Conservation (phyloP, 345 rosid genomes). For the Aethionema arabicum region DNA sequence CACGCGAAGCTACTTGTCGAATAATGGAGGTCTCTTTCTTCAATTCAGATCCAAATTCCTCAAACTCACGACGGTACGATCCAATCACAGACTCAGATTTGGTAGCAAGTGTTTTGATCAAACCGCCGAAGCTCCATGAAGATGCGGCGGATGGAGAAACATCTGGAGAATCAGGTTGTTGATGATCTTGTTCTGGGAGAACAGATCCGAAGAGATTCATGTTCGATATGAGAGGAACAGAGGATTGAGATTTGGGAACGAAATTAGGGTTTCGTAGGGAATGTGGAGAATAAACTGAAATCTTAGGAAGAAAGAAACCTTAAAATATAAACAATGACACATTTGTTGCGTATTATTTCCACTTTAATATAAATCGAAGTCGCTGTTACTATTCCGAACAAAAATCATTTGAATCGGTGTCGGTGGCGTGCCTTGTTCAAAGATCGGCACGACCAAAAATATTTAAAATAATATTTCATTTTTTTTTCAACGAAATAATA, state of each 20-base stretch:
- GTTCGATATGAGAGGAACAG: not conserved
- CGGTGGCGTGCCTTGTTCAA: not conserved
- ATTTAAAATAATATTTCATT: no score
- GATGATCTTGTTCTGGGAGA: constrained; percentile 45
- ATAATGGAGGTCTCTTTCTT: constrained; percentile 65
- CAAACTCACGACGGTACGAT: constrained; percentile 65
- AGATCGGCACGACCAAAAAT: no score
- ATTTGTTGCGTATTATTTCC: no score
- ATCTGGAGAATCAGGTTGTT: constrained; percentile 40
- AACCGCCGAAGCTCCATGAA: constrained; percentile 56
- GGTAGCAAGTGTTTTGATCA: constrained; percentile 52
- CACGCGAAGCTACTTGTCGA: constrained; percentile 70
- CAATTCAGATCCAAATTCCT: constrained; percentile 72
- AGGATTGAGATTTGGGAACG: not conserved
- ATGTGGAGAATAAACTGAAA: not conserved
- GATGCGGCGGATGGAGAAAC: constrained; percentile 24
- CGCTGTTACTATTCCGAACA: not conserved
- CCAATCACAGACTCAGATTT: constrained; percentile 69
- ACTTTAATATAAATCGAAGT: not conserved
- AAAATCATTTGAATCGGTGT: not conserved
- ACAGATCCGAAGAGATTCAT: constrained; percentile 84
- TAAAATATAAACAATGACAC: no score
- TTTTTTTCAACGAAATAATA: no score
- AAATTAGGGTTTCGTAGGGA: not conserved
- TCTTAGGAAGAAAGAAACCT: no score